Percentiles rank a stretch among this genome's conserved stretches.
Conservation (phyloP, 2,329 filamentous ascomycete genomes). For the Coniochaeta ligniaria region DNA sequence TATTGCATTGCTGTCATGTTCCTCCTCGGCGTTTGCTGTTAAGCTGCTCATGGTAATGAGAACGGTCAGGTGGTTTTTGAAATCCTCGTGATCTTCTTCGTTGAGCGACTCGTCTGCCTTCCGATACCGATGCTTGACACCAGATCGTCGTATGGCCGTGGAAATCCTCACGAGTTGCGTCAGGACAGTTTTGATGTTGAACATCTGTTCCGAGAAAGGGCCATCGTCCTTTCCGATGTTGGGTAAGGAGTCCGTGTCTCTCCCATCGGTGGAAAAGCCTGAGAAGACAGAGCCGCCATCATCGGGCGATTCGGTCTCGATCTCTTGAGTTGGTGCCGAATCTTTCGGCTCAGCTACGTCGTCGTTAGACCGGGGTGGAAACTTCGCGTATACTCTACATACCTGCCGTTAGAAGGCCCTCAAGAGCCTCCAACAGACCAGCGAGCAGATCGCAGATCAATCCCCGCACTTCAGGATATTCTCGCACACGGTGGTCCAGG, state of each 20-base stretch:
- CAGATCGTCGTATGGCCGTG: not conserved
- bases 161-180: not conserved
- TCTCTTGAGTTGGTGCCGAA: too few relatives aligned
- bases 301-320: too few relatives aligned
- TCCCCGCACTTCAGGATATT: not conserved
- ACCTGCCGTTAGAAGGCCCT: not conserved
- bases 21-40: too few relatives aligned
- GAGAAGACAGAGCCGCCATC: too few relatives aligned
- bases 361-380: too few relatives aligned
- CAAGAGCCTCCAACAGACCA: not conserved
- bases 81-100: not conserved
- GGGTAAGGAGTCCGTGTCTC: not conserved
- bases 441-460: conserved; percentile 2
- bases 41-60: too few relatives aligned
- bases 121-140: not conserved
- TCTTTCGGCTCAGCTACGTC: too few relatives aligned
- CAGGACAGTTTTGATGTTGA: not conserved
- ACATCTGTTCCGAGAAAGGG: not conserved
- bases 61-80: too few relatives aligned
- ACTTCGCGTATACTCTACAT: too few relatives aligned
- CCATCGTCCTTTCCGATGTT: not conserved
- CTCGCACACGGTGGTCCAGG: conserved; percentile 1
- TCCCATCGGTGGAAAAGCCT: too few relatives aligned
- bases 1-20: not conserved
- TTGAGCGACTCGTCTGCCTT: conserved; percentile 1